A percentile compares a stretch with the other conserved stretches of the same genome.
Conservation (phyloP, 441 rosid genomes). For the Gossypium lobatum region DNA sequence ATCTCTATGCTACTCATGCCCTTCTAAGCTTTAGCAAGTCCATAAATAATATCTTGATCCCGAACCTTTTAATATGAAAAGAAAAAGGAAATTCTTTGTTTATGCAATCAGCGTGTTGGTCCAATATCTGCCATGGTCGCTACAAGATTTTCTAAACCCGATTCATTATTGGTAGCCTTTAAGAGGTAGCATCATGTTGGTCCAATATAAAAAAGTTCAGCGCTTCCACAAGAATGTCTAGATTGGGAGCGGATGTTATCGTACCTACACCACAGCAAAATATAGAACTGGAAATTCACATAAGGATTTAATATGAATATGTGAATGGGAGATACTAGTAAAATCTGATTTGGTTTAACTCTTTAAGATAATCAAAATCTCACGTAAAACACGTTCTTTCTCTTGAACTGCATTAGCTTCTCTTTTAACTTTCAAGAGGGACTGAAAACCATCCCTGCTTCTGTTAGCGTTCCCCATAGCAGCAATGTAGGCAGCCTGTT, state of each 20-base stretch:
- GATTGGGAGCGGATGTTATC: slow-evolving; percentile 59
- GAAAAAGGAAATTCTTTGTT: not conserved
- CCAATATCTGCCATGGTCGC: slow-evolving; percentile 28
- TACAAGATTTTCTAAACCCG: not conserved
- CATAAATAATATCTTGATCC: slow-evolving; percentile 55
- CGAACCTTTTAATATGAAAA: slow-evolving; percentile 49
- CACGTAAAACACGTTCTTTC: slow-evolving; percentile 82
- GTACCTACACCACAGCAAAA: slow-evolving; percentile 23
- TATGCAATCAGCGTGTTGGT: not conserved
- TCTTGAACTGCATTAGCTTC: slow-evolving; percentile 90
- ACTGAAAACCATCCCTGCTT: slow-evolving; percentile 46
- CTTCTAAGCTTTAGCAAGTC: slow-evolving; percentile 48
- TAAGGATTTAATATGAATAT: not conserved
- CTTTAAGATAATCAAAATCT: not conserved
- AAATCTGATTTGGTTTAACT: not conserved
- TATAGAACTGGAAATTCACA: not conserved
- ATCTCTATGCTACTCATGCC: slow-evolving; percentile 62
- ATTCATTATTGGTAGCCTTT: slow-evolving; percentile 3
- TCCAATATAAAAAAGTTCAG: slow-evolving; percentile 64
- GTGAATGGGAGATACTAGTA: too few species aligned
- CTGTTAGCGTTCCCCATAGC: slow-evolving; percentile 63
- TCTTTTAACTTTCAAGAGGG: slow-evolving; percentile 69
- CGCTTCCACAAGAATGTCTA: slow-evolving; percentile 49
- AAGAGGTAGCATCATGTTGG: not conserved
- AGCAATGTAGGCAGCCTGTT: slow-evolving; percentile 74